Evolutionary conservation across 768 basidiomycete species (phyloP).

Genomic region (Suillus variegatus): DNA sequence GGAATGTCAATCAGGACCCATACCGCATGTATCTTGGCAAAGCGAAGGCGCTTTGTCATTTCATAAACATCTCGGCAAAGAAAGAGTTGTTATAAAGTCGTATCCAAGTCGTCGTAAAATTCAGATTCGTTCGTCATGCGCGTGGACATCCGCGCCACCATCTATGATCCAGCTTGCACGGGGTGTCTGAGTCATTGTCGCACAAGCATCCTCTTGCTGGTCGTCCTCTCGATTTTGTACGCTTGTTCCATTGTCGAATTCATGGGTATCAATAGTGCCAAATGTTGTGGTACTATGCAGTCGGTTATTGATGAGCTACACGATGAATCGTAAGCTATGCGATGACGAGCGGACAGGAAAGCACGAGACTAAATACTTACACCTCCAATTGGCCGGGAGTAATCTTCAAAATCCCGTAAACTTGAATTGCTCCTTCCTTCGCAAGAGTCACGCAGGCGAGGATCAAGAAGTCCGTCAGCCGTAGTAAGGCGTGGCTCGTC

Average conservation of each 20-base stretch:
- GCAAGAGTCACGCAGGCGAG: constrained; percentile 20
- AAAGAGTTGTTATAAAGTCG: background rate
- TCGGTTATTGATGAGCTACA: constrained; percentile 30
- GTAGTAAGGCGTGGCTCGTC: constrained; percentile 21
- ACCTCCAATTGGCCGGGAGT: constrained; percentile 34
- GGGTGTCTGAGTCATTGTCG: constrained; percentile 5
- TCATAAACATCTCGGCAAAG: background rate
- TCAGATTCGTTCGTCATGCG: background rate
- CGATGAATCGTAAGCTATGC: fast-evolving
- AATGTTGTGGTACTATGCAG: constrained; percentile 36
- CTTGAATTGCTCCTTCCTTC: constrained; percentile 28
- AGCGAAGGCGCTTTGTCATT: background rate
- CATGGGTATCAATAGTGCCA: constrained; percentile 27
- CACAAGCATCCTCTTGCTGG: constrained; percentile 15
- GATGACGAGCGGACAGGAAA: no score
- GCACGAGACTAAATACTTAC: constrained; percentile 18
- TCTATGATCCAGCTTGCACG: constrained; percentile 16
- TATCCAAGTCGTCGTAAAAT: background rate
- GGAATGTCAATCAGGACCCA: background rate
- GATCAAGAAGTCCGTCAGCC: constrained; percentile 32
- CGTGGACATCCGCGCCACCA: background rate
- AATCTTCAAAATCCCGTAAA: constrained; percentile 34
- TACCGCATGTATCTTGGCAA: constrained; percentile 12
- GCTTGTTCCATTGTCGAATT: constrained; percentile 13
- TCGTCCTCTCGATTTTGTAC: constrained; percentile 5